These are phyloP conservation scores for Simmondsia chinensis DNA, from an alignment of 148 eudicot species.

Conservation along the genomic window DNA sequence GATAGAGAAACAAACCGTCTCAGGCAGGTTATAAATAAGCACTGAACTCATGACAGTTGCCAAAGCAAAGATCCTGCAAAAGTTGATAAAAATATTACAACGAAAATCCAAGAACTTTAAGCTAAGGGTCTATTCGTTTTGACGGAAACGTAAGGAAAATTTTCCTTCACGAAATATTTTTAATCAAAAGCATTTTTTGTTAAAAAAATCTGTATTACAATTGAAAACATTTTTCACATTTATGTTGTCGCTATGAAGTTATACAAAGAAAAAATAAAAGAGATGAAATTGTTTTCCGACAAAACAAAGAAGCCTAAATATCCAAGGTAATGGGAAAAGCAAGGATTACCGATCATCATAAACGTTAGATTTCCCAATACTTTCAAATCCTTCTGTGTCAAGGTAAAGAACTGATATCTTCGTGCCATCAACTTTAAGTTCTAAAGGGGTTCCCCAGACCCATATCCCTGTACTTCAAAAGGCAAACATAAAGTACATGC, in stretches of 20 bases:
- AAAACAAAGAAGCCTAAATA: constrained; percentile 4
- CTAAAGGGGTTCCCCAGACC: constrained; percentile 97
- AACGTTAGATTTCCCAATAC: constrained; percentile 96
- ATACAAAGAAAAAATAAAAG: too few relatives aligned
- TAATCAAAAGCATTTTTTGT: too few relatives aligned
- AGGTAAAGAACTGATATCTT: constrained; percentile 85
- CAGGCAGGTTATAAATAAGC: constrained; percentile 92
- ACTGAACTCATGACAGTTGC: constrained; percentile 95
- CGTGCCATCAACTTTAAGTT: constrained; percentile 68
- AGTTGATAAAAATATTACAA: constrained; percentile 6
- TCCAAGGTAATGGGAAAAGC: constrained; percentile 5
- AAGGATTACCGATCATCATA: constrained; percentile 82
- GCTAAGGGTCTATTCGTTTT: too few relatives aligned
- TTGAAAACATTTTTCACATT: too few relatives aligned
- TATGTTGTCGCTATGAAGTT: too few relatives aligned
- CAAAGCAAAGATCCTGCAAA: constrained; percentile 84
- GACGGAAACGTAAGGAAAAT: too few relatives aligned
- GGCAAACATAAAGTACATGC: neutral
- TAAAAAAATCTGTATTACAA: too few relatives aligned
- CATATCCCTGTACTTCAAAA: constrained; percentile 55
- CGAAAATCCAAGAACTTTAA: too few relatives aligned
- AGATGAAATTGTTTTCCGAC: too few relatives aligned
- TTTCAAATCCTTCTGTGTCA: constrained; percentile 98
- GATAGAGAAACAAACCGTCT: constrained; percentile 72
- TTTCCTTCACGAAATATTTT: too few relatives aligned